phyloP scores from a whole-genome alignment of 139 green algal genomes.

The Micromonas pusilla region DNA sequence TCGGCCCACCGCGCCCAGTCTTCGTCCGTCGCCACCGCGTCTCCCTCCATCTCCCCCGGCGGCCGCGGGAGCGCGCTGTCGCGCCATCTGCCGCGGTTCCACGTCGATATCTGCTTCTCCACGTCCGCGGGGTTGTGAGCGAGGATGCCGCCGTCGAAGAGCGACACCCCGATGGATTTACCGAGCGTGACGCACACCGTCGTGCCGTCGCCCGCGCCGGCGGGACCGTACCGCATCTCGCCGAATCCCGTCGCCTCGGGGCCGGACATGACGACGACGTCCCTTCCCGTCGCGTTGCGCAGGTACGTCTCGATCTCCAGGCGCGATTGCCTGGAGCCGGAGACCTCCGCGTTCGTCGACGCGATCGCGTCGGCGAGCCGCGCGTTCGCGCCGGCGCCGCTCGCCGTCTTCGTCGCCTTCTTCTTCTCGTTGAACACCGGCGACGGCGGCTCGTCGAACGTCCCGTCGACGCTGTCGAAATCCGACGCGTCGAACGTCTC shows the following conservation, averaged over 20 bases:
- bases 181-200: neutral
- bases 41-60: too few species aligned
- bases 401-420: neutral
- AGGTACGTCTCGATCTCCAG: slow-evolving; percentile 28
- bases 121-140: slow-evolving; percentile 19
- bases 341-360: neutral
- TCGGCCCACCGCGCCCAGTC: slow-evolving; percentile 28
- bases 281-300: slow-evolving; percentile 6
- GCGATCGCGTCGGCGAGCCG: neutral
- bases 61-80: neutral
- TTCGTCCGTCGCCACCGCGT: neutral
- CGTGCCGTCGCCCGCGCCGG: neutral
- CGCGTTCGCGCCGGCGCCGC: neutral
- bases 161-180: neutral
- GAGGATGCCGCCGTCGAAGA: slow-evolving; percentile 34
- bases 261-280: slow-evolving; percentile 25
- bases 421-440: neutral
- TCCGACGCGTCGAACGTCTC: neutral
- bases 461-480: neutral
- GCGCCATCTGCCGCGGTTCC: neutral
- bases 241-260: slow-evolving; percentile 34
- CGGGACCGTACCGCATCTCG: slow-evolving; percentile 18
- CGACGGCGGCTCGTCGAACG: neutral
- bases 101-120: neutral
- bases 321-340: neutral